A percentile compares a stretch with the other conserved stretches of the same genome.
These are phyloP conservation scores for Trichosporon ovoides DNA, from an alignment of 1,284 basidiomycete species.

Conservation along the genomic window DNA sequence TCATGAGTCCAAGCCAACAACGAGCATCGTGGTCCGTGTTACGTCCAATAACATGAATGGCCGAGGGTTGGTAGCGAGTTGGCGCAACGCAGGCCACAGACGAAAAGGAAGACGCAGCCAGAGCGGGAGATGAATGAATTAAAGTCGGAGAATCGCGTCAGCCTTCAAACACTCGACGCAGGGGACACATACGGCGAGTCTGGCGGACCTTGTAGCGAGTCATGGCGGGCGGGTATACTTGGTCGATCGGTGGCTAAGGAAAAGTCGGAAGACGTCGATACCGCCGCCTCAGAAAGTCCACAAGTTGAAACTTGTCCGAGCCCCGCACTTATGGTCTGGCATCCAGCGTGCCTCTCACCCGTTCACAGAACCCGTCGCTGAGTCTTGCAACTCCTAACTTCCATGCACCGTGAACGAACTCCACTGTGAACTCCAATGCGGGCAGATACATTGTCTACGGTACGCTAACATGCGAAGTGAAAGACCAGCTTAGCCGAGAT, in stretches of 20 bases:
- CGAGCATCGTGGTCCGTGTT: too few relatives aligned
- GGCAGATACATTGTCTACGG: conserved; percentile 5
- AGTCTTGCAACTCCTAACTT: neutral
- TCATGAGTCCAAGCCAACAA: too few relatives aligned
- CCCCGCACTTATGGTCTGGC: neutral
- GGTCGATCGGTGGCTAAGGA: neutral
- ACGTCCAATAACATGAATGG: too few relatives aligned
- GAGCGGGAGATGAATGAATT: too few relatives aligned
- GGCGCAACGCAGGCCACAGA: neutral
- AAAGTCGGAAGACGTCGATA: neutral
- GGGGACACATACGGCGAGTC: neutral
- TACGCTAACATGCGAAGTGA: neutral
- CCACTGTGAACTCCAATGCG: neutral
- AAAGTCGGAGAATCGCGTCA: neutral
- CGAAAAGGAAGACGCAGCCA: neutral
- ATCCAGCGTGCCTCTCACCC: neutral
- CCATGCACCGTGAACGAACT: neutral
- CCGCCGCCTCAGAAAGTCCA: neutral
- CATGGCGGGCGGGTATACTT: neutral
- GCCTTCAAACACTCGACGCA: neutral
- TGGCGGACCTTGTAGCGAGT: conserved; percentile 3
- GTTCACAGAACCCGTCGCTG: too few relatives aligned
- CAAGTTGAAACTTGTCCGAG: neutral
- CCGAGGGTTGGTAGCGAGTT: too few relatives aligned
- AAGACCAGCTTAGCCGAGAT: neutral